Evolutionary conservation across 2,329 filamentous ascomycete species (phyloP).

Genomic region (Lasiodiplodia citricola): DNA sequence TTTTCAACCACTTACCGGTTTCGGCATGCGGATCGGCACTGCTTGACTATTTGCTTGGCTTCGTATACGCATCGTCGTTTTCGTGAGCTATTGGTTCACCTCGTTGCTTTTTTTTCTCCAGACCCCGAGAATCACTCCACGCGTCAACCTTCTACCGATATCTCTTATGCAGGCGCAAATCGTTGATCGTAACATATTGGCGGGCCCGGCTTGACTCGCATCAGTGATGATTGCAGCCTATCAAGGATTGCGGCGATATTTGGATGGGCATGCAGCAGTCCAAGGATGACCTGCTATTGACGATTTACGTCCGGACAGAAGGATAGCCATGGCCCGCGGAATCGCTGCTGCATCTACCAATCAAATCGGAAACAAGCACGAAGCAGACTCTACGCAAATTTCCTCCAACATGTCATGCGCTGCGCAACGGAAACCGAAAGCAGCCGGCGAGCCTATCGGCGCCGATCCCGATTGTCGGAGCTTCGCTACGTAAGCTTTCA

Average conservation of each 20-base stretch:
- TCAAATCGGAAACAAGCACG: not conserved
- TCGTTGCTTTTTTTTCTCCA: not conserved
- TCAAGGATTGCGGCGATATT: not conserved
- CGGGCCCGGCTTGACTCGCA: not conserved
- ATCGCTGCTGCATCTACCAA: not conserved
- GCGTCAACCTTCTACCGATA: not conserved
- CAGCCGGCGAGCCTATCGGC: not conserved
- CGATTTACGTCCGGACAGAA: not conserved
- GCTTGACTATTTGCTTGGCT: not conserved
- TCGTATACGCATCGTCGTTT: not conserved
- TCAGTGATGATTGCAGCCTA: not conserved
- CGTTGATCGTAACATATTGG: not conserved
- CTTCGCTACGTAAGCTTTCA: not conserved
- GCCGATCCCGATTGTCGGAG: not conserved
- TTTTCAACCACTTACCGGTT: not conserved
- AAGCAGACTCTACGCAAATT: not conserved
- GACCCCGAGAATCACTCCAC: not conserved
- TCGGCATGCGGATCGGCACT: not conserved
- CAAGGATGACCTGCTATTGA: not conserved
- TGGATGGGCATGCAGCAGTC: not conserved
- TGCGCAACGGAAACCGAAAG: not conserved
- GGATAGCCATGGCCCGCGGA: not conserved
- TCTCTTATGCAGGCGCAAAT: not conserved
- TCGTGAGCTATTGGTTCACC: not conserved
- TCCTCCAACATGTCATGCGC: not conserved